Percentiles rank a stretch among this genome's conserved stretches.
These are phyloP conservation scores for Oryza punctata DNA, from an alignment of 176 grass and related monocot genomes.

Conservation along the genomic window DNA sequence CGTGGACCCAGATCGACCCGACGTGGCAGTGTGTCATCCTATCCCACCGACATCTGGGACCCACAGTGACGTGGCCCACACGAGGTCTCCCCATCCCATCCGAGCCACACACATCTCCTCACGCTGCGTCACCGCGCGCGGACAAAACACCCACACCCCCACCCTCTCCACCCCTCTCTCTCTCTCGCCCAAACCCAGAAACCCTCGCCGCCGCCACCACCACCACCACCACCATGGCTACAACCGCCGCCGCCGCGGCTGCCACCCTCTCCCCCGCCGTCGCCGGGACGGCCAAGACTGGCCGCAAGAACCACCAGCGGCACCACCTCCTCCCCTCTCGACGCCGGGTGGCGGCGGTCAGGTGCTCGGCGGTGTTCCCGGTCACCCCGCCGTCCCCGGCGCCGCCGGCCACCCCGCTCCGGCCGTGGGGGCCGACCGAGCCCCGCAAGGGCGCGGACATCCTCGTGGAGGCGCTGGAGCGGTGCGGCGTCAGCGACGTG, in stretches of 20 bases:
- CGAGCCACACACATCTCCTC: slow-evolving; percentile 40
- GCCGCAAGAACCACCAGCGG: neutral
- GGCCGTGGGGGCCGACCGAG: slow-evolving; percentile 51
- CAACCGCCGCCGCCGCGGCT: slow-evolving; percentile 20
- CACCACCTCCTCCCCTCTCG: neutral
- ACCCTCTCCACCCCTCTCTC: neutral
- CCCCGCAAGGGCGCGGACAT: slow-evolving; percentile 94
- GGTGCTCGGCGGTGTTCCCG: slow-evolving; percentile 63
- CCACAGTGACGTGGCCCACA: neutral
- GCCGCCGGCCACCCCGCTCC: slow-evolving; percentile 43
- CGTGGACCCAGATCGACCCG: neutral
- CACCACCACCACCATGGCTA: slow-evolving; percentile 32
- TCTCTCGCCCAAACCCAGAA: slow-evolving; percentile 29
- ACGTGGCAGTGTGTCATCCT: neutral
- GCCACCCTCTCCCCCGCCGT: slow-evolving; percentile 11
- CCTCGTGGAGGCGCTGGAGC: slow-evolving; percentile 93
- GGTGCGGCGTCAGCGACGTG: slow-evolving; percentile 73
- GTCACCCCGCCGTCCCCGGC: slow-evolving; percentile 28
- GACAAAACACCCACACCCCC: neutral
- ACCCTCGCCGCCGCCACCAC: slow-evolving; percentile 40
- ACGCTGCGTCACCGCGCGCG: neutral
- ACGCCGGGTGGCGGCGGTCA: slow-evolving; percentile 37
- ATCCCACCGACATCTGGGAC: neutral
- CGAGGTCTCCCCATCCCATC: neutral
- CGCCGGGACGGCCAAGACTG: neutral